Evolutionary conservation across 768 basidiomycete genomes (phyloP), one percentile per base, ranked within the genome.

Genomic region (Sarcodon sp.): DNA sequence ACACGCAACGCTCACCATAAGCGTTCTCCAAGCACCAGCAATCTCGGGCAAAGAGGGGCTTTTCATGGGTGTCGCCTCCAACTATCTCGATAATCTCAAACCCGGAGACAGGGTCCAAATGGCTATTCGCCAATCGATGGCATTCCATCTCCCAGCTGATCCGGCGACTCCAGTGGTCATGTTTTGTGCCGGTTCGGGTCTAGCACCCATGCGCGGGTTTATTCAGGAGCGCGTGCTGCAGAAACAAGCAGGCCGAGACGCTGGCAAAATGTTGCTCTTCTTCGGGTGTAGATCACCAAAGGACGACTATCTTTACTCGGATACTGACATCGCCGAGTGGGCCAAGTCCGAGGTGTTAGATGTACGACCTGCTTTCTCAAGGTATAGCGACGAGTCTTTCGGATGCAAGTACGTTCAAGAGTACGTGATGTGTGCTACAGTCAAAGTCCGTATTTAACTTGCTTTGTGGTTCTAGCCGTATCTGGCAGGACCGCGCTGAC

Each of bases 131-230:
- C 64, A 62, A 3, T 69, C 71, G 9, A 56, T 59, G 11, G 59
- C 59, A 12, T 75, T 74, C 64, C 70, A 69, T 52, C 71, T 66
- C 4, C 73, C 69, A 10, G 56, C 62, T 36, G 68, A 72, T 49
- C 62, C 63, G 1, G 21, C 46, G 6, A 56, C 62, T n/a, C 69
- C 71, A 7, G 59, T 74, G 33, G 59, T 74, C 32, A 66, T 73
- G 61, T 69, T 70, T 53, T 69, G 66, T 34, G 69, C 70, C 15
- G 73, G 73, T 6, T 65, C 70, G 3, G 73, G 73, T 4, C 52
- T 75, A 11, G 68, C 73, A 4, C 73, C 73, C 1, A 69, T 75
- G 66, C 64, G 72, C 36, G 71, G 69, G 1, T 75, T 75, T 61
- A 63, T 75, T 37, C 72, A 73, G 56, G 73, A 74, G 51, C 66